Evolutionary conservation across 257 asterid genomes (phyloP).

Genomic region (Linaria vulgaris): DNA sequence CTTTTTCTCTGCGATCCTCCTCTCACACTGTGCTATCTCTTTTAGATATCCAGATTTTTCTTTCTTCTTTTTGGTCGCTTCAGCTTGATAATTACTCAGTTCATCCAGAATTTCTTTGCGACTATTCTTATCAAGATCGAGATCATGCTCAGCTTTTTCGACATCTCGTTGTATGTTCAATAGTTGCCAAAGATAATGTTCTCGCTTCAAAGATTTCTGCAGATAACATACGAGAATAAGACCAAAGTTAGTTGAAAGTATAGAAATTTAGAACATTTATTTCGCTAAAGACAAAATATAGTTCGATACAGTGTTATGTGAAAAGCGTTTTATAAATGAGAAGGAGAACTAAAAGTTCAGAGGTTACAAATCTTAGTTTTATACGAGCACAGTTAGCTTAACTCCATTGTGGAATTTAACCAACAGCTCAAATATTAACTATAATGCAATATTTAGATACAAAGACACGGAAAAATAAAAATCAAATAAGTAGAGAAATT

Average conservation of each 20-base stretch:
- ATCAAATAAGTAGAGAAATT: slow-evolving; percentile 5
- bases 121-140: slow-evolving; percentile 67
- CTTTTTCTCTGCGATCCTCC: slow-evolving; percentile 71
- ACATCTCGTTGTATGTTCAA: slow-evolving; percentile 73
- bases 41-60: slow-evolving; percentile 74
- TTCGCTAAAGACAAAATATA: neutral
- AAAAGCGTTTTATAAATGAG: neutral
- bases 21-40: slow-evolving; percentile 72
- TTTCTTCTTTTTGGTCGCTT: slow-evolving; percentile 68
- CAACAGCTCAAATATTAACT: slow-evolving; percentile 22
- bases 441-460: neutral
- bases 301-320: neutral
- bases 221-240: slow-evolving; percentile 23
- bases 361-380: slow-evolving; percentile 12
- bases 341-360: neutral
- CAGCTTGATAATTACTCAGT: slow-evolving; percentile 69
- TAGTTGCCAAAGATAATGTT: slow-evolving; percentile 89
- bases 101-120: slow-evolving; percentile 79
- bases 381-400: slow-evolving; percentile 11
- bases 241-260: slow-evolving; percentile 17
- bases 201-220: slow-evolving; percentile 90
- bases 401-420: slow-evolving; percentile 12
- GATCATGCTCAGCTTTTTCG: slow-evolving; percentile 74
- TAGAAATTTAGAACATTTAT: neutral
- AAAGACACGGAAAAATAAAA: slow-evolving; percentile 11